Evolutionary conservation across 176 grass and related monocot genomes (phyloP), one percentile per base, ranked within the genome.

Genomic region (Alloteropsis semialata): DNA sequence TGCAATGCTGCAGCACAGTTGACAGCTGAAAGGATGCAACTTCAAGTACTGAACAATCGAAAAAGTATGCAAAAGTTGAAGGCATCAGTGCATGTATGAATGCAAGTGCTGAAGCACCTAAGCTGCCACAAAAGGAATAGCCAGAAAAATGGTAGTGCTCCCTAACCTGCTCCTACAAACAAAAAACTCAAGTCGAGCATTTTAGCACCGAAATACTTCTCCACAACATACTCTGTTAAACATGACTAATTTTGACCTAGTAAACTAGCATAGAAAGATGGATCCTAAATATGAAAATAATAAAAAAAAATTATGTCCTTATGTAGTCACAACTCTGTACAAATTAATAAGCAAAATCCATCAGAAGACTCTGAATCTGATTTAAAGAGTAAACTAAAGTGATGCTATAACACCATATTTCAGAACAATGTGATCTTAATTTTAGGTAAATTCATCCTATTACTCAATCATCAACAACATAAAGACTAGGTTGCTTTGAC

Each of bases 241-340:
- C n/a, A n/a, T n/a, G n/a, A n/a, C n/a, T n/a, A n/a, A n/a, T n/a
- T n/a, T n/a, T n/a, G n/a, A n/a, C 24, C 41, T 51, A 25, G 70
- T 50, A 53, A 65, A 83, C 36, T 65, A 55, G 22, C 27, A 63
- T 29, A 38, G 56, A 30, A 74, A 33, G 57, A 55, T 88, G 28
- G 22, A 72, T 62, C 25, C 72, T 14, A 77, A 50, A 60, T 69
- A n/a, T 73, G 30, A 72, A 78, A 83, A 78, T 49, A 68, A 13
- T 27, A 6, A 10, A 72, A n/a, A n/a, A n/a, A n/a, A n/a, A n/a
- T n/a, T n/a, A n/a, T n/a, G n/a, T n/a, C n/a, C n/a, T n/a, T n/a
- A n/a, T n/a, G n/a, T n/a, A n/a, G n/a, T n/a, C n/a, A n/a, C n/a
- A n/a, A n/a, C n/a, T n/a, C n/a, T n/a, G n/a, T n/a, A n/a, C n/a